Evolutionary conservation across 2,329 filamentous ascomycete genomes (phyloP).

Genomic region (Zymoseptoria pseudotritici): DNA sequence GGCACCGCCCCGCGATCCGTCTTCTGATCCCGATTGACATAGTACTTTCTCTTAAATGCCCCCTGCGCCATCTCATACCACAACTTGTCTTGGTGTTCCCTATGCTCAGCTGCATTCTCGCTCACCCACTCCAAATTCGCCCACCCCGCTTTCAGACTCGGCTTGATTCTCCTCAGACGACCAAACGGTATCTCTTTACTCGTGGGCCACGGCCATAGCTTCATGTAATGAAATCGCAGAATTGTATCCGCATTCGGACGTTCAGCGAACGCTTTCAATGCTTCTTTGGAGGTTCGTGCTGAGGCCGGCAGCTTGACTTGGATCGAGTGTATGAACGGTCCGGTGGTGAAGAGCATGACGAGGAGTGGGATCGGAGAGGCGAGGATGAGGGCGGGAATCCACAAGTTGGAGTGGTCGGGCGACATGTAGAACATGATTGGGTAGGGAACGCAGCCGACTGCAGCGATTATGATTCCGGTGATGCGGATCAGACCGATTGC

Average conservation of each 20-base stretch:
- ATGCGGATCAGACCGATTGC: conserved; percentile 66
- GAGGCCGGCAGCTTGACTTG: conserved; percentile 60
- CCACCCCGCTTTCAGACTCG: conserved; percentile 11
- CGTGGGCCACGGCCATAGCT: conserved; percentile 33
- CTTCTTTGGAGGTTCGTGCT: conserved; percentile 54
- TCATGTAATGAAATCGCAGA: conserved; percentile 36
- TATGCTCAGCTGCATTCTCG: conserved; percentile 23
- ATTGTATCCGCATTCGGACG: conserved; percentile 37
- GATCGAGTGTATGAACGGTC: conserved; percentile 66
- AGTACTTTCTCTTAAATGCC: conserved; percentile 17
- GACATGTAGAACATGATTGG: conserved; percentile 49
- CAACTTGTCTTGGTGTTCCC: conserved; percentile 13
- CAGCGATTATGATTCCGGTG: conserved; percentile 61
- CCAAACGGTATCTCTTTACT: conserved; percentile 20
- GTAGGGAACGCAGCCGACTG: conserved; percentile 53
- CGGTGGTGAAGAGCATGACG: conserved; percentile 56
- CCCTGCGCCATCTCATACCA: conserved; percentile 10
- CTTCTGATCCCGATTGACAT: conserved; percentile 16
- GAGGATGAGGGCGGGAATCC: conserved; percentile 36
- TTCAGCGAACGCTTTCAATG: conserved; percentile 46
- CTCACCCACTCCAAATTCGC: conserved; percentile 27
- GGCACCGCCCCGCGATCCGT: conserved; percentile 16
- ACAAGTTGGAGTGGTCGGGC: conserved; percentile 37
- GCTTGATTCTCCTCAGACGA: conserved; percentile 21
- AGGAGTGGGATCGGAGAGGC: conserved; percentile 58